Evolutionary conservation across 2,329 filamentous ascomycete species (phyloP).

Genomic region (Hymenoscyphus occultus): DNA sequence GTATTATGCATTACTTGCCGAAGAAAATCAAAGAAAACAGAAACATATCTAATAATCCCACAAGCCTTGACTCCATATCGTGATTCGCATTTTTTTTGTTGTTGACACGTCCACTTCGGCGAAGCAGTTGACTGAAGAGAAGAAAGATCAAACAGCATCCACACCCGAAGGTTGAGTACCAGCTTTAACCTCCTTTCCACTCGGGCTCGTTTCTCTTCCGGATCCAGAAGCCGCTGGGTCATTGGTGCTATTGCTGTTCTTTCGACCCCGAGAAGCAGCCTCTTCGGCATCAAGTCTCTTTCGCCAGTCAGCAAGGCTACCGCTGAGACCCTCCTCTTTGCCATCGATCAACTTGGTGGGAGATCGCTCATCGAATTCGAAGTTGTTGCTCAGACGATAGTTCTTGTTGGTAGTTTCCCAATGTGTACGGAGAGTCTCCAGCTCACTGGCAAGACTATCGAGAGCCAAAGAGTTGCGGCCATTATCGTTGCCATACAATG

Average conservation of each 20-base stretch:
- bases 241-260: slow-evolving; percentile 21
- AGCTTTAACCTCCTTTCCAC: slow-evolving; percentile 26
- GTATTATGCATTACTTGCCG: slow-evolving; percentile 4
- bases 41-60: background rate
- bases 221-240: slow-evolving; percentile 11
- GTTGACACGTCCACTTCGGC: background rate
- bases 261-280: slow-evolving; percentile 25
- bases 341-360: slow-evolving; percentile 39
- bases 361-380: slow-evolving; percentile 63
- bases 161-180: slow-evolving; percentile 5
- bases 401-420: slow-evolving; percentile 97
- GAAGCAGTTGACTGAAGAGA: background rate
- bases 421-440: slow-evolving; percentile 84
- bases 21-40: background rate
- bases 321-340: slow-evolving; percentile 55
- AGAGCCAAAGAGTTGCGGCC: slow-evolving; percentile 66
- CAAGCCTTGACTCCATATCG: slow-evolving; percentile 2
- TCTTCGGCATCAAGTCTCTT: slow-evolving; percentile 64
- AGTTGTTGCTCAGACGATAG: slow-evolving; percentile 84
- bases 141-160: slow-evolving; percentile 5
- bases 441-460: slow-evolving; percentile 86
- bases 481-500: slow-evolving; percentile 47
- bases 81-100: slow-evolving; percentile 13
- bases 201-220: slow-evolving; percentile 32
- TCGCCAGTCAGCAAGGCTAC: slow-evolving; percentile 76